Evolutionary conservation across 495 filamentous ascomycete genomes (phyloP).

Genomic region (Physcia stellaris): DNA sequence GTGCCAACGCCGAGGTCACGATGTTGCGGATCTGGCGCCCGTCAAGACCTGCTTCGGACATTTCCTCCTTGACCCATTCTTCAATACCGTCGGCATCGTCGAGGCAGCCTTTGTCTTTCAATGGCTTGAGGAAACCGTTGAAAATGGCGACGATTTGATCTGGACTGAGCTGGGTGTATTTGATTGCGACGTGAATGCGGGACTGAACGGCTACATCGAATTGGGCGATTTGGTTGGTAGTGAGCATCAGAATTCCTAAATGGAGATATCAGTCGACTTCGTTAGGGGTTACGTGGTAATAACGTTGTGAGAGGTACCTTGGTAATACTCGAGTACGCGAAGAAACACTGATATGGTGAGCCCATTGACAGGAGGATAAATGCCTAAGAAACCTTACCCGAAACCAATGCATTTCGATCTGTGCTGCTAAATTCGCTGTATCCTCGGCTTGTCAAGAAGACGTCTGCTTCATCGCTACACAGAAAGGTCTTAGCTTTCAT

Average conservation of each 20-base stretch:
- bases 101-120: conserved; percentile 7
- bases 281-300: too few species aligned
- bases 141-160: conserved; percentile 15
- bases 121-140: conserved; percentile 9
- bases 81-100: conserved; percentile 9
- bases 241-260: not conserved
- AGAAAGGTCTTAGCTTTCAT: not conserved
- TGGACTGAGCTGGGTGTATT: conserved; percentile 12
- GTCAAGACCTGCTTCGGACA: conserved; percentile 11
- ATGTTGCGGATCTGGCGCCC: conserved; percentile 25
- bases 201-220: too few species aligned
- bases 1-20: conserved; percentile 14
- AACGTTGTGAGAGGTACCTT: not conserved
- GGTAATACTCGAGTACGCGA: conserved; percentile 5
- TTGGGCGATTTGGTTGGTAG: too few species aligned
- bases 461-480: conserved; percentile 14
- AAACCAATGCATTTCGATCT: conserved; percentile 12
- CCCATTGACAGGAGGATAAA: not conserved
- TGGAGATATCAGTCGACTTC: too few species aligned
- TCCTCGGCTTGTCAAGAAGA: conserved; percentile 8
- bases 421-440: not conserved
- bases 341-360: conserved; percentile 1
- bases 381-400: conserved; percentile 1
- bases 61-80: conserved; percentile 13
- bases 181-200: conserved; percentile 15